These are phyloP conservation scores for Eragrostis nindensis DNA, from an alignment of 176 grass and related monocot genomes.

Conservation along the genomic window DNA sequence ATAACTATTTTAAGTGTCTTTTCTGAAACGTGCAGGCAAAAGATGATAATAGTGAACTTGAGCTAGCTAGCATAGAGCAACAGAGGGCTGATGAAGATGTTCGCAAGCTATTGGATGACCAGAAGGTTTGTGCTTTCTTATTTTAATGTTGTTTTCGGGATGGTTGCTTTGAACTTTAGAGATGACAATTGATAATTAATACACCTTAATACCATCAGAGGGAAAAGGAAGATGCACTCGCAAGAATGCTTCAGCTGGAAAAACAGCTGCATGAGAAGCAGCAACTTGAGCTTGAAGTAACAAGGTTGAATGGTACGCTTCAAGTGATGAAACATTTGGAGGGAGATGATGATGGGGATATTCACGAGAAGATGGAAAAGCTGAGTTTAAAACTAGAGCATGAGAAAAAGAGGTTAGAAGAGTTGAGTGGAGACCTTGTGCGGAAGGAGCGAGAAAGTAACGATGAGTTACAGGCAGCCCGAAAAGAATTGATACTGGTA, in stretches of 20 bases:
- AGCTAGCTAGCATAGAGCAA: conserved; percentile 76
- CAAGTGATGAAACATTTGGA: conserved; percentile 94
- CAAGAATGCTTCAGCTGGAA: conserved; percentile 83
- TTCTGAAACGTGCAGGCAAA: conserved; percentile 38
- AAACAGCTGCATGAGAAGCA: conserved; percentile 85
- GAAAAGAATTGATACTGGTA: conserved; percentile 84
- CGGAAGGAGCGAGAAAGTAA: conserved; percentile 84
- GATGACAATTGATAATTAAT: conserved; percentile 36
- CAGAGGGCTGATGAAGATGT: conserved; percentile 81
- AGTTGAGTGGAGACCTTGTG: conserved; percentile 66
- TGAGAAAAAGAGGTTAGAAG: conserved; percentile 69
- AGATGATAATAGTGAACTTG: conserved; percentile 66
- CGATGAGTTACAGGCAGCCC: conserved; percentile 75
- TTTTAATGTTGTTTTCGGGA: conserved; percentile 24
- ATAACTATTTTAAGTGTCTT: neutral
- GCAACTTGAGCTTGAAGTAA: conserved; percentile 86
- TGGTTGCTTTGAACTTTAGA: conserved; percentile 4
- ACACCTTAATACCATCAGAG: conserved; percentile 54
- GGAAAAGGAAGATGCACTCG: conserved; percentile 87
- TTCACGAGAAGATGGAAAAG: conserved; percentile 81
- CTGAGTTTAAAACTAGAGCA: conserved; percentile 65
- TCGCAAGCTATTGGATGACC: conserved; percentile 72
- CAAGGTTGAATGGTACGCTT: conserved; percentile 79
- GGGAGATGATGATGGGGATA: conserved; percentile 79
- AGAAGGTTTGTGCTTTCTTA: conserved; percentile 62